Evolutionary conservation across 768 basidiomycete genomes (phyloP), one percentile per base, ranked within the genome.

Genomic region (Psilocybe sp.): DNA sequence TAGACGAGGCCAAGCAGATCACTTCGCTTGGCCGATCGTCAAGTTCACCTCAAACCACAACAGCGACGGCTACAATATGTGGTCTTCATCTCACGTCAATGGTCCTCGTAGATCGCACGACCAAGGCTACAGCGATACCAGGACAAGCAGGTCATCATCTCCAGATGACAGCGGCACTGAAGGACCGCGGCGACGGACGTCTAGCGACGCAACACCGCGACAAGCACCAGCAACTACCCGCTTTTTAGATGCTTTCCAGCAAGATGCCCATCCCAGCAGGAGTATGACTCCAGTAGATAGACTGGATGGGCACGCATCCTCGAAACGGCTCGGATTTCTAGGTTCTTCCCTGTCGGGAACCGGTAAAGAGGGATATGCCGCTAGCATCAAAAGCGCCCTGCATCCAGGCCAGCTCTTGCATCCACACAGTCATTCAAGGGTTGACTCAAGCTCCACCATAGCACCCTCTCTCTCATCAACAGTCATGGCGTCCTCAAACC

Each of bases 181-280:
- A 60, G 49, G 49, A 34, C 60, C 63, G 2, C 65, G 65, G 38
- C 57, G 70, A 43, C 69, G 73, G 15, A 78, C 76, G 38, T 80
- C 76, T 4, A 73, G 64, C 58, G 79, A 80, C 60, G 73, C 74
- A 19, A 76, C 77, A 1, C 77, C 77, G 18, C 75, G 77, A 50
- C 75, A 72, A 55, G 72, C 73, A 38, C 60, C 70, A 28, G 70
- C 74, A 40, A 67, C 71, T 40, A 61, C 68, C 46, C 70, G 67
- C 23, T 72, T 71, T 54, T 61, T 70, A 33, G 62, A 58, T 44
- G 48, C 62, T 4, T 52, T 57, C 40, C 61, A 48, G 51, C 15
- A 31, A 16, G 66, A 70, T 14, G 67, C 72, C 55, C 68, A 69
- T 39, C 49, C 62, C n/a, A 65, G 59, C 50, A 57, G 62, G 36